Base-by-base conservation (phyloP, 208 protist genomes). In the Wallacemonas sp. region DNA sequence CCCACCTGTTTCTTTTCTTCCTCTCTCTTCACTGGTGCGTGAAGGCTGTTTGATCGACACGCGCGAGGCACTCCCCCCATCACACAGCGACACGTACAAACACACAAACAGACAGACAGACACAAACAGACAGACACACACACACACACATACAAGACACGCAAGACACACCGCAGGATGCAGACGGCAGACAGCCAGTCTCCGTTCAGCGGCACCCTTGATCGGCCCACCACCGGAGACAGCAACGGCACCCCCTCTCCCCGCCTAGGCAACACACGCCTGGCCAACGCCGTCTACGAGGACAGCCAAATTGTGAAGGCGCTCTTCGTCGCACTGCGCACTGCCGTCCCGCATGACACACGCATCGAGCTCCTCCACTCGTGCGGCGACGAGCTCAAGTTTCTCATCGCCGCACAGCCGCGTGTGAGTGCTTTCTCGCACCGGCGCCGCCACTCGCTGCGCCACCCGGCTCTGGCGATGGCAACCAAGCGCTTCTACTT, bases 381-480 rank as follows among this genome's bases (percentile, higher is more conserved):
- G 32, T 77, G 78, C 18, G 23, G 54, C 0, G 80, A 91, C n/a
- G 84, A 88, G 41, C 59, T 95, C 12, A 86, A 93, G 74, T 92
- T 83, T 48, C 46, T 95, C 29, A 72, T 91, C 29, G 85, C 80
- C 16, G 63, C 89, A 8, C 81, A 91, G 44, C 89, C 86, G 1
- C 76, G 89, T 5, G 49, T 95, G 3, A 83, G 82, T 49, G 66
- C 67, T 32, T 95, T 95, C 59, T 72, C 81, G 20, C 82, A 92
- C 52, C 84, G 89, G 23, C 74, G 62, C 8, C 75, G 75, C 2
- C 76, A 86, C 66, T 95, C 89, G 18, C 50, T 95, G 61, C 82
- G 89, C 2, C 89, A 95, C 61, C 89, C 89, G 5, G 86, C 89
- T 0, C 76, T 95, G 2, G 82, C 89, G 26, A 92, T 91, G 85